A percentile compares a stretch with the other conserved stretches of the same genome.
phyloP scores from a whole-genome alignment of 495 filamentous ascomycete genomes.

The Hyaloscypha hepaticicola region DNA sequence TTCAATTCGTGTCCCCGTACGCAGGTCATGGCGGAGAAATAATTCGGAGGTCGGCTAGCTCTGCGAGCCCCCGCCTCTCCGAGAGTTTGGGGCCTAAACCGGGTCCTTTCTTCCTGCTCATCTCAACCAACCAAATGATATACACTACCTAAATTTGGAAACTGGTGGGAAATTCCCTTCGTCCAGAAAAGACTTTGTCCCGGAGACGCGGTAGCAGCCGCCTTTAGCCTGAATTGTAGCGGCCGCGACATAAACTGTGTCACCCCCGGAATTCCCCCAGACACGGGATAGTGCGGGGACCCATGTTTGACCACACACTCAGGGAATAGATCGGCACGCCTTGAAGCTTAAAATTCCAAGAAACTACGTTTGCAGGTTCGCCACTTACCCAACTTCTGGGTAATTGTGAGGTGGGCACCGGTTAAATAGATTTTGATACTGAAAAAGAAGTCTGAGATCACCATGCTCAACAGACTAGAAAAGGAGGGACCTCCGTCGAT shows the following conservation, averaged over 20 bases:
- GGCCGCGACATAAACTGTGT: background rate
- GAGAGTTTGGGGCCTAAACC: background rate
- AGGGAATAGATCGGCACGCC: background rate
- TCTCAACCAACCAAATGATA: background rate
- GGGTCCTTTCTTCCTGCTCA: background rate
- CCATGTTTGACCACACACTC: background rate
- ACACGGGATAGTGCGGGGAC: background rate
- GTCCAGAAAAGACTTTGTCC: background rate
- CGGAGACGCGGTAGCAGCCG: background rate
- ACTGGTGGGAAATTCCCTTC: background rate
- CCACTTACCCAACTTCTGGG: background rate
- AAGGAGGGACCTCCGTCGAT: background rate
- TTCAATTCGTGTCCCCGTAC: background rate
- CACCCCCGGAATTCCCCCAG: background rate
- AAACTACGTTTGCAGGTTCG: background rate
- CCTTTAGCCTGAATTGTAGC: slow-evolving; percentile 1
- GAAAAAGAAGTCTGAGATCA: background rate
- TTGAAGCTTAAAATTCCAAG: background rate
- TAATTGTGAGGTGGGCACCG: background rate
- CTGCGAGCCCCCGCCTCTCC: too few species aligned
- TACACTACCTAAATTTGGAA: background rate
- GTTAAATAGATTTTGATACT: background rate
- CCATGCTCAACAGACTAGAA: background rate
- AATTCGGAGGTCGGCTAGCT: background rate
- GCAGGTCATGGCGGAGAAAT: background rate